These are phyloP conservation scores for Geosmithia morbida DNA, from an alignment of 2,329 filamentous ascomycete species.

Conservation along the genomic window DNA sequence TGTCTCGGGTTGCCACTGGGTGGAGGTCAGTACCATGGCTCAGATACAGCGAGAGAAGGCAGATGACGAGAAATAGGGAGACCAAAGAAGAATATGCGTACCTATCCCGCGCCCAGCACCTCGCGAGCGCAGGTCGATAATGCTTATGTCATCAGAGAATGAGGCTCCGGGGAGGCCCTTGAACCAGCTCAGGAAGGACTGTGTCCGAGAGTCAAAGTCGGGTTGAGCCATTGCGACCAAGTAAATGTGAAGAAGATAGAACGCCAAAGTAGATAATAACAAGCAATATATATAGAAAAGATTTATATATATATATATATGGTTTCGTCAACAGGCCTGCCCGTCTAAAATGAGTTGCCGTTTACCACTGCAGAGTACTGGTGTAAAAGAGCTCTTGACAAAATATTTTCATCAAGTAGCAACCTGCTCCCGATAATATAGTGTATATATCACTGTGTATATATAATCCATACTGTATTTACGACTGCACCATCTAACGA, in stretches of 20 bases:
- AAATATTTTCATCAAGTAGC: background rate
- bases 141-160: conserved; percentile 36
- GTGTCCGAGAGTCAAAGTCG: conserved; percentile 26
- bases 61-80: too few species aligned
- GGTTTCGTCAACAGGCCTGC: background rate
- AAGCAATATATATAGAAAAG: too few species aligned
- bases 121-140: conserved; percentile 34
- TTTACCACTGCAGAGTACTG: background rate
- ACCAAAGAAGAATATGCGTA: too few species aligned
- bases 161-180: conserved; percentile 32
- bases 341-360: background rate
- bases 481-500: too few species aligned
- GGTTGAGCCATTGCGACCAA: background rate
- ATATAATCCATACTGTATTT: background rate
- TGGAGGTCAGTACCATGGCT: background rate
- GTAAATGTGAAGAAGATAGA: background rate
- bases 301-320: background rate
- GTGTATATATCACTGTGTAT: background rate
- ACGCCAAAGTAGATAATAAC: too few species aligned
- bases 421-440: background rate
- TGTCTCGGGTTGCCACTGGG: conserved; percentile 55
- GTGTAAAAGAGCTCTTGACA: background rate
- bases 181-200: conserved; percentile 39
- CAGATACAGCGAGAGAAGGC: too few species aligned
- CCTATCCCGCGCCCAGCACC: conserved; percentile 41